phyloP scores from a whole-genome alignment of 73 alveolate species.

The Paramecium pentaurelia region DNA sequence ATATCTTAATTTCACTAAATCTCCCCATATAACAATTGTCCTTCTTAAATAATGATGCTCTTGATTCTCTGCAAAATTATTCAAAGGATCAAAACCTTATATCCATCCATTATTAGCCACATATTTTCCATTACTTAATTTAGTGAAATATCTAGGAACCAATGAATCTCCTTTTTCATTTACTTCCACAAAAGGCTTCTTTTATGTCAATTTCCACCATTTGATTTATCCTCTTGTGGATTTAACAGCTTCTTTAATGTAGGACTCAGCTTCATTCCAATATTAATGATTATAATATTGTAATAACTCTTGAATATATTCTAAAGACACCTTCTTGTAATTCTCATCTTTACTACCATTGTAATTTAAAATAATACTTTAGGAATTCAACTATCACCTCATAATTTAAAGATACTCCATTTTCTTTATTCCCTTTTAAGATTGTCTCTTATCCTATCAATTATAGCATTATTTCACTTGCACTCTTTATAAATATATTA shows the following conservation, averaged over 20 bases:
- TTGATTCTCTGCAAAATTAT: conserved; percentile 80
- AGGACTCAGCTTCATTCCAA: conserved; percentile 29
- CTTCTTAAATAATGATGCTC: conserved; percentile 95
- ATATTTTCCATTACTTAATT: conserved; percentile 51
- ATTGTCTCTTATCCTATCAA: not conserved
- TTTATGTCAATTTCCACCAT: conserved; percentile 36
- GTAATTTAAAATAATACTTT: not conserved
- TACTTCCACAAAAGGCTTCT: not conserved
- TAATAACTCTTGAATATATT: not conserved
- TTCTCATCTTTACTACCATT: not conserved
- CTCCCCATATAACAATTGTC: conserved; percentile 91
- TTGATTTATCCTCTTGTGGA: conserved; percentile 48
- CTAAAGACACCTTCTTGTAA: not conserved
- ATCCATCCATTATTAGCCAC: conserved; percentile 65
- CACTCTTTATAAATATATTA: conserved; percentile 38
- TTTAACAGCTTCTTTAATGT: conserved; percentile 31
- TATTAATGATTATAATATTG: not conserved
- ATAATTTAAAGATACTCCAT: conserved; percentile 19
- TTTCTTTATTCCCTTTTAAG: conserved; percentile 8
- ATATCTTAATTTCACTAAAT: conserved; percentile 91
- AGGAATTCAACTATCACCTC: not conserved
- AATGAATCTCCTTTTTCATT: conserved; percentile 32
- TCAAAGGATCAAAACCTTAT: conserved; percentile 74
- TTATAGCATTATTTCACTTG: not conserved
- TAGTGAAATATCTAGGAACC: conserved; percentile 50